Conservation (phyloP, 495 filamentous ascomycete species). For the Daldinia loculata region DNA sequence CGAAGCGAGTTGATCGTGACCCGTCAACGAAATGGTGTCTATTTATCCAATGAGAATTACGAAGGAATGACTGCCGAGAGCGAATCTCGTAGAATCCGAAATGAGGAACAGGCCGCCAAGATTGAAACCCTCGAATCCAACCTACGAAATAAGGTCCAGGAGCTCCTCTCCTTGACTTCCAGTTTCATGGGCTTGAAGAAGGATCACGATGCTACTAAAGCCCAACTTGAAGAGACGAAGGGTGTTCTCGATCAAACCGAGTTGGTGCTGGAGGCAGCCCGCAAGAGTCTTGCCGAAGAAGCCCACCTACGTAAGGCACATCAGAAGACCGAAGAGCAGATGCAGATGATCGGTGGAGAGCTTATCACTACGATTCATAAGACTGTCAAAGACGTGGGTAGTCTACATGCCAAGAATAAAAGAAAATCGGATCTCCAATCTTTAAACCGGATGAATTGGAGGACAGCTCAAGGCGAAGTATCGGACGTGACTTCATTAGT, state of each 20-base stretch:
- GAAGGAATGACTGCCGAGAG: constrained; percentile 89
- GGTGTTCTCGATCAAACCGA: constrained; percentile 87
- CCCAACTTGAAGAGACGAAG: constrained; percentile 77
- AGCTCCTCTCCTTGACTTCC: constrained; percentile 83
- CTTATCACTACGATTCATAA: constrained; percentile 77
- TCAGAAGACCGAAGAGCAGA: constrained; percentile 79
- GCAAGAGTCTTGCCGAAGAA: constrained; percentile 80
- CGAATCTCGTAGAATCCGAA: constrained; percentile 90
- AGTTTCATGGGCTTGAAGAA: constrained; percentile 87
- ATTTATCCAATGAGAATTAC: constrained; percentile 82
- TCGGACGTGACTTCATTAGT: constrained; percentile 76
- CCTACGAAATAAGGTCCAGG: constrained; percentile 88
- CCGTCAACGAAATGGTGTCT: constrained; percentile 92
- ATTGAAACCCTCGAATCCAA: constrained; percentile 93
- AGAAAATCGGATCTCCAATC: constrained; percentile 84
- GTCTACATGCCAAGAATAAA: constrained; percentile 81
- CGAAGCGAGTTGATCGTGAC: constrained; percentile 94
- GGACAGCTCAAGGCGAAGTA: constrained; percentile 76
- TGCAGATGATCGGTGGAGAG: constrained; percentile 73
- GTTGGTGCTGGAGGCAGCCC: constrained; percentile 76
- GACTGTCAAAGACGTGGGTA: constrained; percentile 81
- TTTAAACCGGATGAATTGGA: constrained; percentile 81
- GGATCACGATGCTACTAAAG: constrained; percentile 79
- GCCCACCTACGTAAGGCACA: constrained; percentile 81
- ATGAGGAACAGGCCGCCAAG: constrained; percentile 89